phyloP scores from a whole-genome alignment of 257 asterid genomes.

The Scutellaria barbata region DNA sequence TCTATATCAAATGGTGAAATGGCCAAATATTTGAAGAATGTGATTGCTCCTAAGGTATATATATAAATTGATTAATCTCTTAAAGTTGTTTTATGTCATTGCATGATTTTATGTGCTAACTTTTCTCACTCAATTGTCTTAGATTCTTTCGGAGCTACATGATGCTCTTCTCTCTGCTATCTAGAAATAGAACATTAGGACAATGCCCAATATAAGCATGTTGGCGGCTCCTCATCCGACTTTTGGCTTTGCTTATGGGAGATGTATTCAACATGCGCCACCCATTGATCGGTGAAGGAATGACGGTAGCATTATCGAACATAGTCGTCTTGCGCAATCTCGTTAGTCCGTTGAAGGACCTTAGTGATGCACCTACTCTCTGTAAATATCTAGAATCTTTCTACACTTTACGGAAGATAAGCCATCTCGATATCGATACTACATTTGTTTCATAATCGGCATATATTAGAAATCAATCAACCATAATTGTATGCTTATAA shows the following conservation, averaged over 20 bases:
- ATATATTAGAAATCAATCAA: neutral
- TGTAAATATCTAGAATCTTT: slow-evolving; percentile 51
- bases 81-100: neutral
- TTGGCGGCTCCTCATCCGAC: slow-evolving; percentile 63
- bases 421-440: neutral
- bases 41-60: slow-evolving; percentile 54
- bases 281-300: slow-evolving; percentile 61
- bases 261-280: slow-evolving; percentile 65
- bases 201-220: slow-evolving; percentile 65
- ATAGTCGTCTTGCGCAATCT: slow-evolving; percentile 55
- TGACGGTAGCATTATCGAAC: slow-evolving; percentile 58
- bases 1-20: slow-evolving; percentile 52
- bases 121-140: neutral
- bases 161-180: slow-evolving; percentile 48
- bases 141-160: slow-evolving; percentile 49
- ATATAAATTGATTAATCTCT: neutral
- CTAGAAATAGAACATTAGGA: slow-evolving; percentile 53
- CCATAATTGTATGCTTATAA: neutral
- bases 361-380: slow-evolving; percentile 49
- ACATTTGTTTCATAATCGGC: neutral
- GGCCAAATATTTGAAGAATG: slow-evolving; percentile 50
- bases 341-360: slow-evolving; percentile 52
- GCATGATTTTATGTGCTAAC: neutral
- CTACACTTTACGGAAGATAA: slow-evolving; percentile 55
- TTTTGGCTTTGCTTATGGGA: slow-evolving; percentile 61